These are phyloP conservation scores for Phoma sp. DNA, from an alignment of 2,329 filamentous ascomycete species.

Conservation along the genomic window DNA sequence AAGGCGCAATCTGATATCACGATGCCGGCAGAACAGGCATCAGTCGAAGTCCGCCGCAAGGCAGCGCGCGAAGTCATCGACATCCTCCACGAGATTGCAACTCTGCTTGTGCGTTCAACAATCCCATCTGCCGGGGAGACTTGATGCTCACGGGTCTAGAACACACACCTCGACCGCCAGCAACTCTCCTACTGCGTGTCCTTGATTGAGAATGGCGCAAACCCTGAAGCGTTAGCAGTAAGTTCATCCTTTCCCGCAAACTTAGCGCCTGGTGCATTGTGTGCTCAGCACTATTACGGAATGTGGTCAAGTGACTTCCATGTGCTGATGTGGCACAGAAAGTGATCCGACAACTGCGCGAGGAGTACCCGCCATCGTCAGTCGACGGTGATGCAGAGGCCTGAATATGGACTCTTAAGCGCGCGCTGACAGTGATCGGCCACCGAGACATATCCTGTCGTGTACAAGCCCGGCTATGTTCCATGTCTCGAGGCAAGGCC, in stretches of 20 bases:
- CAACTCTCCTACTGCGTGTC: conserved; percentile 95
- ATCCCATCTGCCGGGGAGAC: not conserved
- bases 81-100: conserved; percentile 84
- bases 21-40: conserved; percentile 34
- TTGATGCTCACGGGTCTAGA: conserved; percentile 60
- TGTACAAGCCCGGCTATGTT: conserved; percentile 14
- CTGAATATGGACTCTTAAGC: conserved; percentile 18
- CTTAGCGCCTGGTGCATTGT: not conserved
- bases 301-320: too few relatives aligned
- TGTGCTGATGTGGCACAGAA: conserved; percentile 42
- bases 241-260: conserved; percentile 44
- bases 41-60: conserved; percentile 64
- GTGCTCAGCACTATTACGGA: too few relatives aligned
- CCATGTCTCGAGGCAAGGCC: conserved; percentile 3
- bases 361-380: conserved; percentile 47
- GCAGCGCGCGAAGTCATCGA: conserved; percentile 81
- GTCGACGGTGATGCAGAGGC: conserved; percentile 37
- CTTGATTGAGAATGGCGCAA: conserved; percentile 95
- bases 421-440: conserved; percentile 28
- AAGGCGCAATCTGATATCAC: not conserved
- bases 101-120: conserved; percentile 72
- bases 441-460: conserved; percentile 16
- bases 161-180: conserved; percentile 89
- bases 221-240: conserved; percentile 93
- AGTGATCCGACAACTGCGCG: conserved; percentile 55